Base-by-base conservation (phyloP, 2,329 filamentous ascomycete genomes). In the Dactylellina sp. region DNA sequence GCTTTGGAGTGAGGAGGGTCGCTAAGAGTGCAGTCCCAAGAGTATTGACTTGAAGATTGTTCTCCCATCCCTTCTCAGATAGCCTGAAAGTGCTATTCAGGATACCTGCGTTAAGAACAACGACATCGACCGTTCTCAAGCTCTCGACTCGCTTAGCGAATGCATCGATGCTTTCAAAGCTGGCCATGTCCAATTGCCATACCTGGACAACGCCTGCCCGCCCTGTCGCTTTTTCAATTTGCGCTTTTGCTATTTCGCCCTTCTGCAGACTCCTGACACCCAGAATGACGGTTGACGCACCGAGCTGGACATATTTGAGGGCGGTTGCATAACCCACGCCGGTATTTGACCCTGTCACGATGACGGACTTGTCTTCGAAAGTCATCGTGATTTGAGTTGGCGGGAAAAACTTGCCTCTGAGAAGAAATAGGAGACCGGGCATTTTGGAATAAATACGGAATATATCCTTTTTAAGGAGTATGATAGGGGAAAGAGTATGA, bases 11-110 rank as follows among this genome's bases (percentile, higher is more conserved):
- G 40, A 60, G 56, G 39, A 60, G 56, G 40, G 47, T 46, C 16
- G 56, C 56, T 46, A 60, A 49, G 39, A 60, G 56, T 16, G 44
- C 39, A 47, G 56, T 60, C 56, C 85, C 86, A 1, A 89, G 80
- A 1, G 84, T 81, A 77, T 89, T 88, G 76, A 88, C 84, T 77
- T 89, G 86, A 14, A 89, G 75, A 1, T 82, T 84, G 63, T 83
- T 80, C 71, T 87, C 85, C 80, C 82, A 86, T 7, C 83, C 84
- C 28, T 83, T 82, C 1, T 42, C 18, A 7, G 74, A 72, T 40
- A 71, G 60, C 50, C 11, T 66, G 47, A 40, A 79, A 7, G 71
- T 42, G 2, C 32, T 37, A 2, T 76, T 76, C 12, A 76, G 50
- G 2, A 83, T 32, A 0, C 81, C 84, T 2, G 83, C 83, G 72